Base-by-base conservation (phyloP, 2,329 filamentous ascomycete species). In the Dissoconium aciculare region DNA sequence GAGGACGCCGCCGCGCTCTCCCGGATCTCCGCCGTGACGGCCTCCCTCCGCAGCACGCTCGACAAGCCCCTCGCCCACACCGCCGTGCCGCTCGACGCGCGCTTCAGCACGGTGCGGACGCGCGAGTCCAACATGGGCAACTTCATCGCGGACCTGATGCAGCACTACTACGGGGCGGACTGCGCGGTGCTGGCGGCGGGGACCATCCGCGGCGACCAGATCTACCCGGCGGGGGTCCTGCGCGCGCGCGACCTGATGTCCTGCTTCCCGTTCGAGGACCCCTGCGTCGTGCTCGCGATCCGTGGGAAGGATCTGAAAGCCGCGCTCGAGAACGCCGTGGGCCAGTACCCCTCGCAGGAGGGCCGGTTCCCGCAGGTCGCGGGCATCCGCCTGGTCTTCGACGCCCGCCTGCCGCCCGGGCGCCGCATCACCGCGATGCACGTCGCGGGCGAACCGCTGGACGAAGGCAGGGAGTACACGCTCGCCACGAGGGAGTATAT, bases 131-230 rank as follows among this genome's bases (percentile, higher is more conserved):
- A 93, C 48, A 60, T 91, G 10, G 83, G 79, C 1, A 93, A 93
- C 55, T 91, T 91, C 52, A 78, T 92, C 3, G 89, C 80, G 55
- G 84, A 94, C 50, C 67, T 94, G 14, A 92, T 93, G 82, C 70
- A 82, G 5, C 73, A 73, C 38, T 78, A 91, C 50, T 83, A 93
- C 51, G 59, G 65, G 4, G 74, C 80, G 0, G 85, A 93, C 44
- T 91, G 82, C 49, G 71, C 74, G 16, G 64, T 92, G 39, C 89
- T 92, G 74, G 82, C 80, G 0, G 69, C 78, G 0, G 84, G 84
- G 0, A 92, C 84, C 0, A 82, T 92, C 31, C 71, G 84, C 10
- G 84, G 83, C 1, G 84, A 93, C 48, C 81, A 89, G 52, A 74
- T 93, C 17, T 93, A 92, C 45, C 74, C 82, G 0, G 80, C 82